These are phyloP conservation scores for Pseudevernia furfuracea DNA, from an alignment of 495 filamentous ascomycete species.

Conservation along the genomic window DNA sequence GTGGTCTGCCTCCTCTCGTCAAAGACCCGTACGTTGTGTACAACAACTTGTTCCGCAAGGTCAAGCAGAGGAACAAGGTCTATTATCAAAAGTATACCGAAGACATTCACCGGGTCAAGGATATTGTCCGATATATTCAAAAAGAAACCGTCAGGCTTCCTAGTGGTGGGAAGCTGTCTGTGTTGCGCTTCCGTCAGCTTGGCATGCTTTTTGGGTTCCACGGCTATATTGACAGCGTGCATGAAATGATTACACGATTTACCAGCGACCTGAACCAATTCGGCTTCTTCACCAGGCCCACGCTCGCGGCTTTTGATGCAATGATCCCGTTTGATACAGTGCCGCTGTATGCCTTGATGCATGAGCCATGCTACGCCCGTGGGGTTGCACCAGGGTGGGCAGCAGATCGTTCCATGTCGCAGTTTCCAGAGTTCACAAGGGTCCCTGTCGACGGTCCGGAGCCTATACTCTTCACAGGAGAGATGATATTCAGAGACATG, in stretches of 20 bases:
- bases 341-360: conserved; percentile 76
- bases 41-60: conserved; percentile 57
- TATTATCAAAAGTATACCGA: conserved; percentile 85
- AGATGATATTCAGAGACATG: conserved; percentile 83
- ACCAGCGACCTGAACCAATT: conserved; percentile 63
- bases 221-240: conserved; percentile 35
- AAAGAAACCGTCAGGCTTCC: conserved; percentile 54
- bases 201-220: conserved; percentile 72
- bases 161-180: conserved; percentile 59
- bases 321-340: conserved; percentile 60
- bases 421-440: conserved; percentile 39
- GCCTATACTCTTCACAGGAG: conserved; percentile 79
- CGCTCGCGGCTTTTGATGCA: conserved; percentile 57
- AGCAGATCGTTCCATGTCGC: conserved; percentile 45
- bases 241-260: conserved; percentile 61
- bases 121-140: conserved; percentile 54
- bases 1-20: conserved; percentile 72
- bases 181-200: conserved; percentile 62
- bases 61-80: conserved; percentile 55
- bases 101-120: conserved; percentile 63
- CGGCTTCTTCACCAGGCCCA: conserved; percentile 61
- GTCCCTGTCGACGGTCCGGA: conserved; percentile 30
- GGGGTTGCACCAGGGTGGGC: conserved; percentile 56
- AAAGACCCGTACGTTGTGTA: conserved; percentile 70
- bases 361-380: conserved; percentile 73